Conservation (phyloP, 257 asterid species). For the Salvia miltiorrhiza region DNA sequence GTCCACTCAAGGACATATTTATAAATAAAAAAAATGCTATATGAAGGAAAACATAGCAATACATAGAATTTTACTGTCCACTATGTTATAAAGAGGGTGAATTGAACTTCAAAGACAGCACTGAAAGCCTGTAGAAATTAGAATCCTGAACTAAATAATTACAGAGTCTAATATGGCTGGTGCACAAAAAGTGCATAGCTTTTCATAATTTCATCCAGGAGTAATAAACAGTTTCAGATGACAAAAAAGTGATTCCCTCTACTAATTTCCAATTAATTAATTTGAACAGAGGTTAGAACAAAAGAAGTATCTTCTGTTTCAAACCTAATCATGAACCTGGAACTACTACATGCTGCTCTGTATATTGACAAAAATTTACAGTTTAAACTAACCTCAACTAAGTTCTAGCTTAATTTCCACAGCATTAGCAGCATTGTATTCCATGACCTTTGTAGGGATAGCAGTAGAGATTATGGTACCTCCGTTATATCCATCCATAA, state of each 20-base stretch:
- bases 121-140: too few relatives aligned
- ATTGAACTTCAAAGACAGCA: too few relatives aligned
- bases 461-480: conserved; percentile 46
- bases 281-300: conserved; percentile 11
- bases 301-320: background rate
- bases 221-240: background rate
- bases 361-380: conserved; percentile 21
- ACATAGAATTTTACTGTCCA: too few relatives aligned
- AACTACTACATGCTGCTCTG: conserved; percentile 5
- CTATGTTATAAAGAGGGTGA: too few relatives aligned
- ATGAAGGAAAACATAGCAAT: too few relatives aligned
- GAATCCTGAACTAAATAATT: too few relatives aligned
- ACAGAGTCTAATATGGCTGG: too few relatives aligned
- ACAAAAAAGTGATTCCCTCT: background rate
- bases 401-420: conserved; percentile 49
- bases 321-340: background rate
- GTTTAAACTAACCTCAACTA: conserved; percentile 25
- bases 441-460: conserved; percentile 33
- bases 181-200: too few relatives aligned
- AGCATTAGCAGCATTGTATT: conserved; percentile 29
- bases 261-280: background rate
- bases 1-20: too few relatives aligned
- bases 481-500: conserved; percentile 70
- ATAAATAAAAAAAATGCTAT: too few relatives aligned
- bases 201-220: too few relatives aligned